A percentile compares a stretch with the other conserved stretches of the same genome.
Conservation (phyloP, 2,329 filamentous ascomycete species). For the Sclerotinia subarctica region DNA sequence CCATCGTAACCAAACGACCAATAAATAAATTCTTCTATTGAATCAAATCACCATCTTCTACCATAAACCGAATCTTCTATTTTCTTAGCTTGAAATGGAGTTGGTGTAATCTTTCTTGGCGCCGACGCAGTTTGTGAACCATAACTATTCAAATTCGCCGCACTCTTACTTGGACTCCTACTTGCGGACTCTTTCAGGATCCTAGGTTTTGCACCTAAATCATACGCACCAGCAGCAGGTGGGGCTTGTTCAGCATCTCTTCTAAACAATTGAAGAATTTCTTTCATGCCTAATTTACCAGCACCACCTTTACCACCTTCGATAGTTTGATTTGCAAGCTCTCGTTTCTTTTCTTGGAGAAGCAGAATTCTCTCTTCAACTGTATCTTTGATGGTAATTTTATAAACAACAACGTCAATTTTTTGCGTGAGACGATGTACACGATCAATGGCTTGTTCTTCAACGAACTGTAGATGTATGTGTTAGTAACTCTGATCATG, state of each 20-base stretch:
- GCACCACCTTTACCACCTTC: constrained; percentile 72
- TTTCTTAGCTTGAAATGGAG: constrained; percentile 18
- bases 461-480: constrained; percentile 68
- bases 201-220: constrained; percentile 33
- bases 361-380: constrained; percentile 95
- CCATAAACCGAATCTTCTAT: constrained; percentile 37
- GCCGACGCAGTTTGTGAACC: constrained; percentile 19
- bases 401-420: constrained; percentile 91
- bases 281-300: constrained; percentile 84
- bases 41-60: constrained; percentile 34
- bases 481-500: constrained; percentile 22
- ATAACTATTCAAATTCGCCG: constrained; percentile 13
- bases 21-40: not conserved
- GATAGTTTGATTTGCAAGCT: constrained; percentile 87
- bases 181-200: constrained; percentile 34
- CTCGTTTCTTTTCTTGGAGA: constrained; percentile 88
- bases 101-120: constrained; percentile 28
- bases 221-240: constrained; percentile 27
- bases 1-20: not conserved
- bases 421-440: constrained; percentile 98
- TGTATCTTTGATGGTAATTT: constrained; percentile 78
- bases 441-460: constrained; percentile 97
- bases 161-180: constrained; percentile 13
- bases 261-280: constrained; percentile 83
- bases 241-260: constrained; percentile 37